Evolutionary conservation across 805 yeast genomes (phyloP).

Genomic region (Grigorovia jiainica): DNA sequence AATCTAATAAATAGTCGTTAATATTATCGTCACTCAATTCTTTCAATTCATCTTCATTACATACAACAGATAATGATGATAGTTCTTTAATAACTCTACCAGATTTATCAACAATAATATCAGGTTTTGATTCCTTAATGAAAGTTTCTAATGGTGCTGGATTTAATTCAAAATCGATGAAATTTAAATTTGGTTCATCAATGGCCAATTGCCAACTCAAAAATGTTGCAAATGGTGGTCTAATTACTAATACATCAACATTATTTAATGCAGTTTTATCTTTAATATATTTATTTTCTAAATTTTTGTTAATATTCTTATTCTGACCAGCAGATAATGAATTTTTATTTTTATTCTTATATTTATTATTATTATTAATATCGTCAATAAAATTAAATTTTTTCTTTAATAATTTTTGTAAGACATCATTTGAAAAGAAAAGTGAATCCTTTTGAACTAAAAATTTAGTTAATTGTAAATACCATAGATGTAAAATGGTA

Average conservation of each 20-base stretch:
- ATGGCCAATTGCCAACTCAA: slow-evolving; percentile 26
- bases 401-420: slow-evolving; percentile 9
- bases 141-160: slow-evolving; percentile 9
- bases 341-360: not conserved
- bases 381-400: not conserved
- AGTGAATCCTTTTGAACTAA: slow-evolving; percentile 19
- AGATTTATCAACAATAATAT: not conserved
- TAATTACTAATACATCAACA: slow-evolving; percentile 22
- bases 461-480: slow-evolving; percentile 15
- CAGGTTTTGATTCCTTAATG: not conserved
- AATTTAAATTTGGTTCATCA: slow-evolving; percentile 25
- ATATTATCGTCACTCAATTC: slow-evolving; percentile 9
- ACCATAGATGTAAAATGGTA: slow-evolving; percentile 20
- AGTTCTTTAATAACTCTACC: not conserved
- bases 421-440: slow-evolving; percentile 20
- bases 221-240: slow-evolving; percentile 13
- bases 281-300: slow-evolving; percentile 5
- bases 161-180: slow-evolving; percentile 23
- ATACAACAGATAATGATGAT: slow-evolving; percentile 7
- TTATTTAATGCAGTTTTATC: slow-evolving; percentile 23
- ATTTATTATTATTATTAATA: not conserved
- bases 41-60: slow-evolving; percentile 8
- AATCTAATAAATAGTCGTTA: slow-evolving; percentile 12
- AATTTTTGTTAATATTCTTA: not conserved
- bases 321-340: not conserved